A percentile compares a stretch with the other conserved stretches of the same genome.
Conservation (phyloP, 2,329 filamentous ascomycete genomes). For the Colletotrichum tanaceti region DNA sequence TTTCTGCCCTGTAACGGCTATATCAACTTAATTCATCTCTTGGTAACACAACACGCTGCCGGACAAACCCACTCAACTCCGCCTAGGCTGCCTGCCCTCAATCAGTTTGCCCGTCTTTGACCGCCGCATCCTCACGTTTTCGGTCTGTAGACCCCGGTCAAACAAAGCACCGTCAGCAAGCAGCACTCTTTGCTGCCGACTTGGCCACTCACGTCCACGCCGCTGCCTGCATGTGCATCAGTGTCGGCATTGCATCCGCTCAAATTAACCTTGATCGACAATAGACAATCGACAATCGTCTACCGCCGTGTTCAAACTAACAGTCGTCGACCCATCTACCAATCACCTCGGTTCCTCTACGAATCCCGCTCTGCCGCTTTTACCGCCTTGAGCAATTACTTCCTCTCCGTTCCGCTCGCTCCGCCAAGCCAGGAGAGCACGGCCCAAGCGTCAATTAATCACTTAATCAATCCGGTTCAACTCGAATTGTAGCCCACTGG, state of each 20-base stretch:
- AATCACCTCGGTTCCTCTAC: slow-evolving; percentile 18
- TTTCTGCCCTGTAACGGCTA: slow-evolving; percentile 4
- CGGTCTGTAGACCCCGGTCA: slow-evolving; percentile 30
- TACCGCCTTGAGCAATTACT: slow-evolving; percentile 25
- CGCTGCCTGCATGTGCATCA: neutral
- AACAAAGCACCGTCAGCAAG: slow-evolving; percentile 28
- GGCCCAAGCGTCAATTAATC: slow-evolving; percentile 31
- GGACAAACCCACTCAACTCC: slow-evolving; percentile 24
- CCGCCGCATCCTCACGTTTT: slow-evolving; percentile 30
- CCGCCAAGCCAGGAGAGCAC: slow-evolving; percentile 14
- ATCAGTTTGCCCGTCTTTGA: slow-evolving; percentile 29
- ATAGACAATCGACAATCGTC: slow-evolving; percentile 36
- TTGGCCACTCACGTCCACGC: neutral
- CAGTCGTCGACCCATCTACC: neutral
- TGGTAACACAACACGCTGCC: slow-evolving; percentile 28
- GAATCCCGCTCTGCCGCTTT: slow-evolving; percentile 32
- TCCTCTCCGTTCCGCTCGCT: slow-evolving; percentile 13
- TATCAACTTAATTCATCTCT: slow-evolving; percentile 8
- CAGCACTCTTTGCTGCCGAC: slow-evolving; percentile 20
- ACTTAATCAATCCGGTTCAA: slow-evolving; percentile 30
- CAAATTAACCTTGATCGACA: slow-evolving; percentile 31
- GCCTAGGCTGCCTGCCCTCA: slow-evolving; percentile 15
- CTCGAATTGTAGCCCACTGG: slow-evolving; percentile 16
- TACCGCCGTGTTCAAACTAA: slow-evolving; percentile 16
- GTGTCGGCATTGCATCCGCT: slow-evolving; percentile 8